phyloP scores from a whole-genome alignment of 2,329 filamentous ascomycete species.

The Emmonsia crescens region DNA sequence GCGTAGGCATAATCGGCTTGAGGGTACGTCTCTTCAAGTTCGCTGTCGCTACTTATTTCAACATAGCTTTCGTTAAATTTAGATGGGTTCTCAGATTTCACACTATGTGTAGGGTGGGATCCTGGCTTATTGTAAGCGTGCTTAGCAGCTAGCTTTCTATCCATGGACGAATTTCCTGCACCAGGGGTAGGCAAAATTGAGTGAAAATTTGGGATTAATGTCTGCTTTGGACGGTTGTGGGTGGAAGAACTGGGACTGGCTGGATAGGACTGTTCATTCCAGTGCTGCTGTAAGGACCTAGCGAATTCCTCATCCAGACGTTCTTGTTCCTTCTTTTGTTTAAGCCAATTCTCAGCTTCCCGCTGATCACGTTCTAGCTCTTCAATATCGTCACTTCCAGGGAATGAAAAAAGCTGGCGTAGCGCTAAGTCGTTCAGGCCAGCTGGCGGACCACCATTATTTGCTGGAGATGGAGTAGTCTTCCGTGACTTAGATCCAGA shows the following conservation, averaged over 20 bases:
- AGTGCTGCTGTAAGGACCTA: constrained; percentile 25
- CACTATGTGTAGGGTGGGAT: too few relatives aligned
- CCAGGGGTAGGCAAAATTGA: not conserved
- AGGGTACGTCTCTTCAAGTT: constrained; percentile 4
- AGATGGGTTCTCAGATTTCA: not conserved
- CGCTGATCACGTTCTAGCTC: constrained; percentile 22
- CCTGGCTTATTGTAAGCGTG: not conserved
- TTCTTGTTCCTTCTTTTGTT: constrained; percentile 24
- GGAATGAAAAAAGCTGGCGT: constrained; percentile 18
- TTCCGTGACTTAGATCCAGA: constrained; percentile 1
- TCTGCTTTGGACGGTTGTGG: not conserved
- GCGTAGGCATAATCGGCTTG: not conserved
- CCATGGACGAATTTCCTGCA: not conserved
- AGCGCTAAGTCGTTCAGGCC: constrained; percentile 9
- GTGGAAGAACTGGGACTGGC: not conserved
- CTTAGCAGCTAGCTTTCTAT: not conserved
- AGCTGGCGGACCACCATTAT: not conserved
- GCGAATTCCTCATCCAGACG: constrained; percentile 30
- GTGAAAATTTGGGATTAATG: not conserved
- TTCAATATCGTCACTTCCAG: constrained; percentile 16
- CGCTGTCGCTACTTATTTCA: constrained; percentile 10
- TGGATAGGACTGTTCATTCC: constrained; percentile 12
- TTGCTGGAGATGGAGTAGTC: not conserved
- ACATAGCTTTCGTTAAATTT: constrained; percentile 2
- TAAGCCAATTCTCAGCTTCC: constrained; percentile 23